Percentiles rank a stretch among this genome's conserved stretches.
Conservation (phyloP, 2,329 filamentous ascomycete genomes). For the Karstenula rhodostoma region DNA sequence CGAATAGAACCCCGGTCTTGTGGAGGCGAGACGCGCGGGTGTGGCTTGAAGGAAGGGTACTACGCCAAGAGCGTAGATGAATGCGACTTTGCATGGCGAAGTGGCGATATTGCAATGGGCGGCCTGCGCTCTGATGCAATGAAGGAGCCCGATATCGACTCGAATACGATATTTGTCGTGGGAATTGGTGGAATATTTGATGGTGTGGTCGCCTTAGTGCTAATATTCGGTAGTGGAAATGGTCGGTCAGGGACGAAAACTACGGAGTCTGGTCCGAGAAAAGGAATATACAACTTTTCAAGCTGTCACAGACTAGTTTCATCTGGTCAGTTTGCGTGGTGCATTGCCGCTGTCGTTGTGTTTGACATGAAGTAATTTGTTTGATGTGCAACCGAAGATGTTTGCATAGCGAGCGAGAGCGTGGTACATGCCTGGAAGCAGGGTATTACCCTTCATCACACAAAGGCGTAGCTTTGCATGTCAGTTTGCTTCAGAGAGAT, state of each 20-base stretch:
- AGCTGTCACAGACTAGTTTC: not conserved
- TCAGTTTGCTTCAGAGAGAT: no score
- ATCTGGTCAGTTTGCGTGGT: not conserved
- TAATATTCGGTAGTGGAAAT: not conserved
- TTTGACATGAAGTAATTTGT: not conserved
- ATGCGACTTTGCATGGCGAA: slow-evolving; percentile 8
- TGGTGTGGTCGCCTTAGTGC: slow-evolving; percentile 1
- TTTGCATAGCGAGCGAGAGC: slow-evolving; percentile 69
- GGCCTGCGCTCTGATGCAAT: not conserved
- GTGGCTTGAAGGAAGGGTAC: slow-evolving; percentile 7
- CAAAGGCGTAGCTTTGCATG: slow-evolving; percentile 60
- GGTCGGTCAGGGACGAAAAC: not conserved
- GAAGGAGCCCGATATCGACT: slow-evolving; percentile 4
- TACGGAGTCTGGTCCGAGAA: not conserved
- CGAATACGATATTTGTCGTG: not conserved
- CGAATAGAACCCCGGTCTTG: not conserved
- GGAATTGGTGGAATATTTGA: not conserved
- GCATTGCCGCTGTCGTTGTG: not conserved
- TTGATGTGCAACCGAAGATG: slow-evolving; percentile 67
- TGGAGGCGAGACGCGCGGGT: slow-evolving; percentile 4
- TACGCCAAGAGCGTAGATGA: slow-evolving; percentile 15
- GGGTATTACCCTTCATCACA: slow-evolving; percentile 70
- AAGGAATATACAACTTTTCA: not conserved
- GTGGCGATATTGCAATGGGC: slow-evolving; percentile 6
- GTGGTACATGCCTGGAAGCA: slow-evolving; percentile 66